Conservation (phyloP, 306 rosid species). For the Lupinus albus region DNA sequence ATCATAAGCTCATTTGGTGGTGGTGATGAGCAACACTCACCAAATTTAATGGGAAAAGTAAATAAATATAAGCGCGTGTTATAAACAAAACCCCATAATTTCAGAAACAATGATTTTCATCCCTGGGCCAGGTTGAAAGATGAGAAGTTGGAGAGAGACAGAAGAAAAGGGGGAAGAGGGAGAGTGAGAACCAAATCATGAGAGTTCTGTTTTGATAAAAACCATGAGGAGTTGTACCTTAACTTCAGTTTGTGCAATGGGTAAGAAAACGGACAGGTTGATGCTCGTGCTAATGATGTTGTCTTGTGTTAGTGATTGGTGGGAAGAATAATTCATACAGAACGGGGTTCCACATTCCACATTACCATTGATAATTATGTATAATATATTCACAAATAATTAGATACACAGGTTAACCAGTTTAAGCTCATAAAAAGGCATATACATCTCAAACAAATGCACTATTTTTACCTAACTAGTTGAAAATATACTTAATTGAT, state of each 20-base stretch:
- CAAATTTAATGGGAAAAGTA: constrained; percentile 34
- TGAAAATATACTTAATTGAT: no score
- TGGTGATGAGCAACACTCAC: constrained; percentile 68
- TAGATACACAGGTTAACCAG: background rate
- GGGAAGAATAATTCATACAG: constrained; percentile 68
- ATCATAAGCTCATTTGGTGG: constrained; percentile 88
- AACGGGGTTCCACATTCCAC: constrained; percentile 60
- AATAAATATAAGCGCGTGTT: constrained; percentile 71
- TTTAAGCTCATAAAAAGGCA: background rate
- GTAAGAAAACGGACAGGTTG: constrained; percentile 69
- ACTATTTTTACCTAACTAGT: no score
- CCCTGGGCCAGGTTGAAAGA: constrained; percentile 33
- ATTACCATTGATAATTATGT: constrained; percentile 32
- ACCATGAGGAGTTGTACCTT: constrained; percentile 48
- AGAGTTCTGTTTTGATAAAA: constrained; percentile 58
- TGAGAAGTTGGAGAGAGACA: no score
- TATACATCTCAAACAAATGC: background rate
- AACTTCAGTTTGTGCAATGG: constrained; percentile 34
- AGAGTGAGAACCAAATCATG: constrained; percentile 57
- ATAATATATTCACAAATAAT: constrained; percentile 14
- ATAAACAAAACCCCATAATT: constrained; percentile 55
- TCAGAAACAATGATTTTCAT: constrained; percentile 56
- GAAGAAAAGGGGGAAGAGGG: constrained; percentile 8
- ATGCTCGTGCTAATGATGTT: constrained; percentile 74
- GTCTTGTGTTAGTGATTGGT: constrained; percentile 84